These are phyloP conservation scores for Lasiosphaeria hispida DNA, from an alignment of 495 filamentous ascomycete species.

Conservation along the genomic window DNA sequence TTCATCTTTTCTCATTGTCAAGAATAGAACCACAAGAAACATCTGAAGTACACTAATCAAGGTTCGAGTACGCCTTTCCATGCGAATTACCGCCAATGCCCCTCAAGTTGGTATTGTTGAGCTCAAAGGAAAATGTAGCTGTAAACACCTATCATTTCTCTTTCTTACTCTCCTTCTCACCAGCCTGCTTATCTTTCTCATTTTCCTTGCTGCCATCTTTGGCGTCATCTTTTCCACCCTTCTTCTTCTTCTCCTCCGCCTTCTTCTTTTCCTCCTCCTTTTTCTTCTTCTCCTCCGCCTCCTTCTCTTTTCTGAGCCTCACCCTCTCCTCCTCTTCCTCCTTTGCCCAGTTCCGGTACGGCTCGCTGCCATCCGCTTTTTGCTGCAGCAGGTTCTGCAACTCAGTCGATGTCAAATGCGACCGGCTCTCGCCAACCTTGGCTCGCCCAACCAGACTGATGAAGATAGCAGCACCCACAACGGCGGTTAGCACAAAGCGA, in stretches of 20 bases:
- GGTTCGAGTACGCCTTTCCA: too few species aligned
- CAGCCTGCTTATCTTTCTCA: too few species aligned
- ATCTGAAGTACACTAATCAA: too few species aligned
- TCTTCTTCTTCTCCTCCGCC: constrained; percentile 16
- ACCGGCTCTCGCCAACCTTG: constrained; percentile 63
- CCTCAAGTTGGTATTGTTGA: too few species aligned
- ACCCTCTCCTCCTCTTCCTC: constrained; percentile 35
- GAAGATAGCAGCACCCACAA: constrained; percentile 87
- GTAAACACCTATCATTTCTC: too few species aligned
- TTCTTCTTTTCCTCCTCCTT: constrained; percentile 29
- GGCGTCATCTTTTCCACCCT: not conserved
- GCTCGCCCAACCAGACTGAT: constrained; percentile 82
- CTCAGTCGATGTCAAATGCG: constrained; percentile 54
- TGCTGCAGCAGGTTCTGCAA: constrained; percentile 47
- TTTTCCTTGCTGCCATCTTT: not conserved
- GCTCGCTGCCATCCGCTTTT: constrained; percentile 38
- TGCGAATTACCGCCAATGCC: too few species aligned
- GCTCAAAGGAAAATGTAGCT: too few species aligned
- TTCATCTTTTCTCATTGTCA: too few species aligned
- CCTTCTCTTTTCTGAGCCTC: constrained; percentile 30
- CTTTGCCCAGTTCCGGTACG: constrained; percentile 41
- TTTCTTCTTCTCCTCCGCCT: constrained; percentile 35
- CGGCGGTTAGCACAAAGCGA: constrained; percentile 91
- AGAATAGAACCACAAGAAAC: too few species aligned
- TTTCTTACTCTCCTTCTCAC: too few species aligned